phyloP scores from a whole-genome alignment of 2,329 filamentous ascomycete genomes.

The Hysterium pulicare region DNA sequence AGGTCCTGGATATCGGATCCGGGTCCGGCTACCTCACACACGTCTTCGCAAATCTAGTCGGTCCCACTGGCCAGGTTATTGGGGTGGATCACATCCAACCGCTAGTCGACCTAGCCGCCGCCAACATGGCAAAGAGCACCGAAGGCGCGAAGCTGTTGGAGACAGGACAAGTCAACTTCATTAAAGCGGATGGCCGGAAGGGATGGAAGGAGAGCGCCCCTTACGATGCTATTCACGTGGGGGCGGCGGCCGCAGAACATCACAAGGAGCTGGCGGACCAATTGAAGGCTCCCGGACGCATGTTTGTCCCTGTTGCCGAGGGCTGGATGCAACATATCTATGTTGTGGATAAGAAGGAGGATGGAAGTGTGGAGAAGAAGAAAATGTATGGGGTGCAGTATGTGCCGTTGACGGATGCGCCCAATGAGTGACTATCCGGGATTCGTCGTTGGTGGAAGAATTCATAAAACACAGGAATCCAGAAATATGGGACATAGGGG shows the following conservation, averaged over 20 bases:
- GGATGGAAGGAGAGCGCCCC: constrained; percentile 49
- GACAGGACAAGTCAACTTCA: constrained; percentile 64
- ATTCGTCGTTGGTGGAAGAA: too few relatives aligned
- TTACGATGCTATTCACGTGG: constrained; percentile 95
- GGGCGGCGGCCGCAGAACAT: constrained; percentile 73
- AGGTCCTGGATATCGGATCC: constrained; percentile 48
- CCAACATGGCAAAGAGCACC: constrained; percentile 44
- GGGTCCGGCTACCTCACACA: constrained; percentile 75
- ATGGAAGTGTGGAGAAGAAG: constrained; percentile 59
- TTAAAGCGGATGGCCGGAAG: constrained; percentile 63
- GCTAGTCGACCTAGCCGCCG: constrained; percentile 39
- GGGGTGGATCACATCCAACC: constrained; percentile 51
- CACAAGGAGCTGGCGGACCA: constrained; percentile 73
- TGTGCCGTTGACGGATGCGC: constrained; percentile 72
- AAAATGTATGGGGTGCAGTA: constrained; percentile 70
- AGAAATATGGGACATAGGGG: too few relatives aligned
- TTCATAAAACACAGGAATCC: too few relatives aligned
- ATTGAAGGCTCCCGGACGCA: constrained; percentile 70
- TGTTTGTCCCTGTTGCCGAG: constrained; percentile 74
- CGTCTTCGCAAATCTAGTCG: constrained; percentile 75
- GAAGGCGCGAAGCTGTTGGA: constrained; percentile 57
- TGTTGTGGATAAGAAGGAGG: constrained; percentile 67
- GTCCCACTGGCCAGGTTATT: constrained; percentile 42
- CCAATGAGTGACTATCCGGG: constrained; percentile 32
- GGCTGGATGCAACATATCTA: constrained; percentile 63